Conservation (phyloP, 305 asterid species). For the Fraxinus sp. region DNA sequence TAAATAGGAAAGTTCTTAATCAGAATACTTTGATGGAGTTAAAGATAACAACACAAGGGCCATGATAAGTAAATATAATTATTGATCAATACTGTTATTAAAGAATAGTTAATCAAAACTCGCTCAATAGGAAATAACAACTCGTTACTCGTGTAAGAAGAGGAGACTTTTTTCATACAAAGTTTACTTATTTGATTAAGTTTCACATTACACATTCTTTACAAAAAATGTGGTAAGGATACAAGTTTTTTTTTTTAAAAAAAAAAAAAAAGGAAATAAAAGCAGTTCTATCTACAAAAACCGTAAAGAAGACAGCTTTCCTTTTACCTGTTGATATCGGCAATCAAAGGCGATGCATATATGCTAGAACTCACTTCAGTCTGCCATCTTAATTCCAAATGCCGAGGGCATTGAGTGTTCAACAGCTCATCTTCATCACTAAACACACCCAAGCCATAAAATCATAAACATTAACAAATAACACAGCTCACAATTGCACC, state of each 20-base stretch:
- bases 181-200: background rate
- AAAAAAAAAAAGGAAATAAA: background rate
- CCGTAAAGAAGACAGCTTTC: background rate
- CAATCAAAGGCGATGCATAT: conserved; percentile 84
- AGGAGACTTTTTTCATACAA: conserved; percentile 10
- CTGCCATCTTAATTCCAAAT: conserved; percentile 97
- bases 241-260: background rate
- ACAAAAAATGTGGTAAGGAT: background rate
- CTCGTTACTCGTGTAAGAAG: background rate
- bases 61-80: background rate
- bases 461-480: background rate
- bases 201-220: background rate
- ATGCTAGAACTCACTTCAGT: conserved; percentile 97
- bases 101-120: background rate
- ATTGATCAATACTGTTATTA: background rate
- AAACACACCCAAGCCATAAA: conserved; percentile 13
- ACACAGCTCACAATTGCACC: background rate
- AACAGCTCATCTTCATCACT: conserved; percentile 89
- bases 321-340: conserved; percentile 85
- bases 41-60: conserved; percentile 1
- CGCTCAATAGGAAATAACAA: background rate
- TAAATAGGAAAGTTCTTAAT: conserved; percentile 19
- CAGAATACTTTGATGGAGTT: conserved; percentile 9
- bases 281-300: conserved; percentile 7
- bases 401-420: conserved; percentile 94